These are phyloP conservation scores for Pichia sp. DNA, from an alignment of 1,139 yeast genomes.

Conservation along the genomic window DNA sequence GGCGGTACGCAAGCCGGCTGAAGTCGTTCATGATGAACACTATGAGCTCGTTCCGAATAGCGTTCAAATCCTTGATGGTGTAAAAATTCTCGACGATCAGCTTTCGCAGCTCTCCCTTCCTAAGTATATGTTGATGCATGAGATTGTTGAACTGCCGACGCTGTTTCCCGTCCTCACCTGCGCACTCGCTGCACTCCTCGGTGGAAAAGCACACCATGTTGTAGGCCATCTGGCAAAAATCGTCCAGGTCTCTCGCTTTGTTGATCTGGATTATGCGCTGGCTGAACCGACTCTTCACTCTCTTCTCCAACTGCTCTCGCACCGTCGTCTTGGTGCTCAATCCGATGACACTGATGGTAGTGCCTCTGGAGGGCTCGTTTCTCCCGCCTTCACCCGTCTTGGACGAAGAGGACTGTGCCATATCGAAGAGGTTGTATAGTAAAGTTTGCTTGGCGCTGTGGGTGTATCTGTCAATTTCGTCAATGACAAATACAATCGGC, in stretches of 20 bases:
- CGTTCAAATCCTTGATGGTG: constrained; percentile 56
- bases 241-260: constrained; percentile 44
- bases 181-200: constrained; percentile 18
- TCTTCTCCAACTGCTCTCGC: constrained; percentile 78
- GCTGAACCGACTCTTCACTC: constrained; percentile 86
- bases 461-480: constrained; percentile 80
- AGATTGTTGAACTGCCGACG: constrained; percentile 50
- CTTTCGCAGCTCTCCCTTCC: constrained; percentile 33
- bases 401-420: constrained; percentile 56
- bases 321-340: constrained; percentile 70
- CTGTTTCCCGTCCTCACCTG: constrained; percentile 11
- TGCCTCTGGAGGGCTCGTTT: constrained; percentile 27
- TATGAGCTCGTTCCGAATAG: constrained; percentile 47
- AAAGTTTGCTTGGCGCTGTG: constrained; percentile 72
- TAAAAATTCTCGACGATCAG: constrained; percentile 47
- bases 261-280: constrained; percentile 66
- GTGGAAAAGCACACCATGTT: constrained; percentile 21
- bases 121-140: constrained; percentile 35
- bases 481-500: constrained; percentile 73
- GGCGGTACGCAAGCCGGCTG: constrained; percentile 1
- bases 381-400: constrained; percentile 8
- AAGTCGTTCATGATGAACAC: constrained; percentile 36
- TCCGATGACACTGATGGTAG: constrained; percentile 83
- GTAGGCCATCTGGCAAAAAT: constrained; percentile 37
- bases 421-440: constrained; percentile 80